These are phyloP conservation scores for Acanthamoeba lenticulata DNA, from an alignment of 208 protist species.

Conservation along the genomic window DNA sequence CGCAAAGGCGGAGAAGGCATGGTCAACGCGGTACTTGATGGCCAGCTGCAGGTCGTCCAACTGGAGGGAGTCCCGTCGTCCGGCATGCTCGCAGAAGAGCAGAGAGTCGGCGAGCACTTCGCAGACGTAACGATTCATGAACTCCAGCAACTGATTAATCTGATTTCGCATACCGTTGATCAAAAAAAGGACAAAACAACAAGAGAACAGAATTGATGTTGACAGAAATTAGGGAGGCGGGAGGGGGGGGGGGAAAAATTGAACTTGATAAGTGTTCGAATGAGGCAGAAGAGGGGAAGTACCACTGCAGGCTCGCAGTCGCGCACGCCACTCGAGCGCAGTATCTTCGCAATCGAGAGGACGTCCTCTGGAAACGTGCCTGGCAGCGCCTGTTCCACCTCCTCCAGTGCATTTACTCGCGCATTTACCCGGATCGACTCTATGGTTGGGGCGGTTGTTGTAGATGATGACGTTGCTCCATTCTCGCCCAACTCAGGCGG, in stretches of 20 bases:
- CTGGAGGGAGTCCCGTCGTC: not conserved
- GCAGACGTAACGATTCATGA: conserved; percentile 53
- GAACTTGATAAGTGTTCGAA: no score
- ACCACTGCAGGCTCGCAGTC: conserved; percentile 53
- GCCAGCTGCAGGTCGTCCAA: conserved; percentile 60
- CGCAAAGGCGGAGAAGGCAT: conserved; percentile 13
- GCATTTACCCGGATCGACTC: not conserved
- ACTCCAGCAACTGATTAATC: conserved; percentile 64
- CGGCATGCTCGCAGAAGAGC: conserved; percentile 54
- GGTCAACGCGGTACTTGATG: conserved; percentile 55
- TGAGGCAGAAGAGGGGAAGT: no score
- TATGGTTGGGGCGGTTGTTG: not conserved
- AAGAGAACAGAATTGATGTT: no score
- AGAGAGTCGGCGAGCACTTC: conserved; percentile 63
- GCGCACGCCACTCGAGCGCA: not conserved
- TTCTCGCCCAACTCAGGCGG: not conserved
- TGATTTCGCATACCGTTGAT: not conserved
- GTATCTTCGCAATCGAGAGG: not conserved
- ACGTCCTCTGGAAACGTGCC: conserved; percentile 46
- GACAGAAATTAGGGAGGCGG: no score
- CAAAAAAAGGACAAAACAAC: no score
- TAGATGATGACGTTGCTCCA: not conserved
- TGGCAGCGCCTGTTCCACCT: not conserved
- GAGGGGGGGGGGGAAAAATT: not conserved
- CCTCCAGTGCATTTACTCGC: not conserved